A percentile compares a stretch with the other conserved stretches of the same genome.
phyloP scores from a whole-genome alignment of 768 basidiomycete genomes.

The Suillus subaureus region DNA sequence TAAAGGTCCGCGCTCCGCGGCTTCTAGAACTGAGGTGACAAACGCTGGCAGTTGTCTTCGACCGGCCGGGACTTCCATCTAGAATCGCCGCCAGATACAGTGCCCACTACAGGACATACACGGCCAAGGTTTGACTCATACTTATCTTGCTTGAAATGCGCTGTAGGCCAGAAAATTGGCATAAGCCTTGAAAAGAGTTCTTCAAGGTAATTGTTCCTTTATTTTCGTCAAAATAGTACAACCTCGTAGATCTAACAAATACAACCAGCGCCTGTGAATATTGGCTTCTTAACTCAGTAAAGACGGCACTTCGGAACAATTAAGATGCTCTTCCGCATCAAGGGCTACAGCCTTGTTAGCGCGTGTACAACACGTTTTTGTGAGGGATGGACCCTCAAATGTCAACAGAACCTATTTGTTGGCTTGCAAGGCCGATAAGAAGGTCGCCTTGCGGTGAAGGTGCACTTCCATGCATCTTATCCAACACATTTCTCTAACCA shows the following conservation, averaged over 20 bases:
- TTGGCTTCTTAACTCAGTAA: conserved; percentile 24
- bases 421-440: conserved; percentile 31
- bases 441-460: conserved; percentile 20
- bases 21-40: conserved; percentile 2
- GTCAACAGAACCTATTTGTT: conserved; percentile 30
- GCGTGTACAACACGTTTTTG: conserved; percentile 38
- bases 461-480: conserved; percentile 1
- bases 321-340: conserved; percentile 21
- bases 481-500: not conserved
- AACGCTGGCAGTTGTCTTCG: not conserved
- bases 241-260: not conserved
- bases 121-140: not conserved
- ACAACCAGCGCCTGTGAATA: conserved; percentile 14
- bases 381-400: conserved; percentile 37
- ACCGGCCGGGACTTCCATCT: conserved; percentile 8
- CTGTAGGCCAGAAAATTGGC: not conserved
- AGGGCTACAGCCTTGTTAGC: conserved; percentile 34
- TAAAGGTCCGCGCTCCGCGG: not conserved
- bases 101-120: not conserved
- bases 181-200: not conserved
- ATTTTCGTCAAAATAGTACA: not conserved
- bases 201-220: not conserved
- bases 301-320: conserved; percentile 24
- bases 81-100: not conserved
- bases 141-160: not conserved